These are phyloP conservation scores for Diplodia mutila DNA, from an alignment of 2,329 filamentous ascomycete genomes.

Conservation along the genomic window DNA sequence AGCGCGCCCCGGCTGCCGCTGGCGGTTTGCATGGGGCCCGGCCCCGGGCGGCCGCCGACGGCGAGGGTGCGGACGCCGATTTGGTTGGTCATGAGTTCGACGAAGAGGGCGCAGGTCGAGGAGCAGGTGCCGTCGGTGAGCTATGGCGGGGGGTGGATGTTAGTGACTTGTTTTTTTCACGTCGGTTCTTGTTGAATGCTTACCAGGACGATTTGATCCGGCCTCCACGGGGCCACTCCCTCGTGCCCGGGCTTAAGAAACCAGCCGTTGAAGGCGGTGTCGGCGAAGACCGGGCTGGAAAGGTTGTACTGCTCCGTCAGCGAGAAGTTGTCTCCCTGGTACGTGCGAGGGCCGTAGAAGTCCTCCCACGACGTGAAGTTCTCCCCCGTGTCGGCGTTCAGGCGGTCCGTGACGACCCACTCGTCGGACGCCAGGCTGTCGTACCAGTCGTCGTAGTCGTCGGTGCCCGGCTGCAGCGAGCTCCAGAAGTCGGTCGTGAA, in stretches of 20 bases:
- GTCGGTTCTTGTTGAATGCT: too few relatives aligned
- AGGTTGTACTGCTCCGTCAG: constrained; percentile 33
- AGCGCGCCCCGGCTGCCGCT: constrained; percentile 61
- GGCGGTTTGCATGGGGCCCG: constrained; percentile 60
- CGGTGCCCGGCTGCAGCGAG: background rate
- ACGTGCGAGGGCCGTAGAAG: constrained; percentile 46
- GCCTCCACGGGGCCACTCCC: constrained; percentile 36
- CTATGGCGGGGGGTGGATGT: too few relatives aligned
- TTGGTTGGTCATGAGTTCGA: constrained; percentile 54
- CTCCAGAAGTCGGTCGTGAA: constrained; percentile 16
- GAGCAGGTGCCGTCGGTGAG: constrained; percentile 59
- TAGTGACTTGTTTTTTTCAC: too few relatives aligned
- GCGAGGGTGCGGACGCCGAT: constrained; percentile 57
- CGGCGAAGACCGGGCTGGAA: constrained; percentile 21
- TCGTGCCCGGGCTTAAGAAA: background rate
- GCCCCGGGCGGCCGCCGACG: constrained; percentile 60
- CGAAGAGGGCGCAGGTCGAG: constrained; percentile 61
- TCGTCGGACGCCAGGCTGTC: constrained; percentile 27
- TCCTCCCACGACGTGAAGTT: constrained; percentile 49
- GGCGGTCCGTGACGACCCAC: constrained; percentile 31
- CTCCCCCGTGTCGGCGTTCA: constrained; percentile 33
- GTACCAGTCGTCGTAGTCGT: constrained; percentile 30
- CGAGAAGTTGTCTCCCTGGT: constrained; percentile 45
- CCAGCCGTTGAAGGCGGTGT: constrained; percentile 8
- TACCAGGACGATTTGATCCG: constrained; percentile 37